phyloP scores from a whole-genome alignment of 352 stramenopile species.

The Phytophthora pisi region DNA sequence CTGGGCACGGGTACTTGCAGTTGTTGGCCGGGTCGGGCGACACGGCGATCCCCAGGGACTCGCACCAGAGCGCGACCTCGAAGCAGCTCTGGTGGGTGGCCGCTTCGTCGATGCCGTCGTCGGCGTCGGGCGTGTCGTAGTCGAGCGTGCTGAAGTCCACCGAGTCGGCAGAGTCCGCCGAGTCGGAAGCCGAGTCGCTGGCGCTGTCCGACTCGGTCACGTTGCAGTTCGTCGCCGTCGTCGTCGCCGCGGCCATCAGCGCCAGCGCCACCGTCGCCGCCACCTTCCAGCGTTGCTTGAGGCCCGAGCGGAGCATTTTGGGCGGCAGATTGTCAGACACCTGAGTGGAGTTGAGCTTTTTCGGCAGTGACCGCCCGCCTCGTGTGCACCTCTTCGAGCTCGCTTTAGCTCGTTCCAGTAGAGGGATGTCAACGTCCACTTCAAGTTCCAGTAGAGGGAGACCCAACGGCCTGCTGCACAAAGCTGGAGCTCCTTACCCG shows the following conservation, averaged over 20 bases:
- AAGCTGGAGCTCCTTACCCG: not conserved
- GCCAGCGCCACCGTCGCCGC: not conserved
- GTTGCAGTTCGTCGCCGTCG: constrained; percentile 10
- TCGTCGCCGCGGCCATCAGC: not conserved
- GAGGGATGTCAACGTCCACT: constrained; percentile 4
- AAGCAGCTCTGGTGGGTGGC: constrained; percentile 20
- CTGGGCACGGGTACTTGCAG: constrained; percentile 44
- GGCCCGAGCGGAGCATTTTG: constrained; percentile 7
- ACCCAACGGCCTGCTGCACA: not conserved
- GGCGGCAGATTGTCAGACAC: not conserved
- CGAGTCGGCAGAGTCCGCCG: constrained; percentile 3
- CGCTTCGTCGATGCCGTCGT: not conserved
- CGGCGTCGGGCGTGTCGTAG: not conserved
- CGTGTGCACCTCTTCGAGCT: constrained; percentile 6
- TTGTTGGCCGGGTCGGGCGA: constrained; percentile 35
- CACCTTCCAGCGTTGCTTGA: constrained; percentile 20
- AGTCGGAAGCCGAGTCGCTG: constrained; percentile 5
- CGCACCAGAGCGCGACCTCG: constrained; percentile 50
- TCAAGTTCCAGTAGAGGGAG: not conserved
- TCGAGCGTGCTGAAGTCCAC: constrained; percentile 15
- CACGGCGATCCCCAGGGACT: constrained; percentile 16
- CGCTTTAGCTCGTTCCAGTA: not conserved
- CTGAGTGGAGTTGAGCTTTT: constrained; percentile 16
- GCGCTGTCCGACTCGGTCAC: constrained; percentile 6
- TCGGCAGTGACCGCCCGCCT: constrained; percentile 20